Conservation (phyloP, 169 alveolate genomes). For the Theileria sp. region DNA sequence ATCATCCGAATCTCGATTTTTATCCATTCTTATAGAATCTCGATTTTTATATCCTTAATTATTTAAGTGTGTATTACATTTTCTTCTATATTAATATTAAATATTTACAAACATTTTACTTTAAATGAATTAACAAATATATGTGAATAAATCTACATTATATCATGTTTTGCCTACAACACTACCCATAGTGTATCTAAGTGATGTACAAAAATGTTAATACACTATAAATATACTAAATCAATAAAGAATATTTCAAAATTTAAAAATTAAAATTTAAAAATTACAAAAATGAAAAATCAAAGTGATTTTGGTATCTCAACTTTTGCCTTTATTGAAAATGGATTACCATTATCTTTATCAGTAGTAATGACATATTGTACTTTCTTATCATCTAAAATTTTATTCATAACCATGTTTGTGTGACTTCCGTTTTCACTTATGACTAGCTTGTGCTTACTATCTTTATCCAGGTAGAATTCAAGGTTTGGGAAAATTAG, state of each 20-base stretch:
- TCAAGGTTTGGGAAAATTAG: conserved; percentile 17
- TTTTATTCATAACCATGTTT: conserved; percentile 4
- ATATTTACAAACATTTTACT: background rate
- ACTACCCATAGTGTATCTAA: background rate
- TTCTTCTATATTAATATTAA: background rate
- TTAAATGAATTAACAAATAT: too few relatives aligned
- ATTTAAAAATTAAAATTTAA: background rate
- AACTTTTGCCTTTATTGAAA: background rate
- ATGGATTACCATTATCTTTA: background rate
- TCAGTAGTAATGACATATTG: conserved; percentile 7
- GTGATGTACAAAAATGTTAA: background rate
- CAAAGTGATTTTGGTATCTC: background rate
- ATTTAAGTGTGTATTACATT: background rate
- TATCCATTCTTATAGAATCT: conserved; percentile 8
- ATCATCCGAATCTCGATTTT: background rate
- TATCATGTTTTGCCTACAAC: background rate
- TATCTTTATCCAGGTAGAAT: background rate
- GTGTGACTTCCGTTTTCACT: conserved; percentile 5
- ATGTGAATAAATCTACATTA: background rate
- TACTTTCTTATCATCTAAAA: background rate
- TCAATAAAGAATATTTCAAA: background rate
- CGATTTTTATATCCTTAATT: background rate
- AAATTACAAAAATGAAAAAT: background rate
- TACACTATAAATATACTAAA: background rate
- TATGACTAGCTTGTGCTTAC: background rate